These are phyloP conservation scores for Penicillium capsulatum DNA, from an alignment of 2,329 filamentous ascomycete genomes.

Conservation along the genomic window DNA sequence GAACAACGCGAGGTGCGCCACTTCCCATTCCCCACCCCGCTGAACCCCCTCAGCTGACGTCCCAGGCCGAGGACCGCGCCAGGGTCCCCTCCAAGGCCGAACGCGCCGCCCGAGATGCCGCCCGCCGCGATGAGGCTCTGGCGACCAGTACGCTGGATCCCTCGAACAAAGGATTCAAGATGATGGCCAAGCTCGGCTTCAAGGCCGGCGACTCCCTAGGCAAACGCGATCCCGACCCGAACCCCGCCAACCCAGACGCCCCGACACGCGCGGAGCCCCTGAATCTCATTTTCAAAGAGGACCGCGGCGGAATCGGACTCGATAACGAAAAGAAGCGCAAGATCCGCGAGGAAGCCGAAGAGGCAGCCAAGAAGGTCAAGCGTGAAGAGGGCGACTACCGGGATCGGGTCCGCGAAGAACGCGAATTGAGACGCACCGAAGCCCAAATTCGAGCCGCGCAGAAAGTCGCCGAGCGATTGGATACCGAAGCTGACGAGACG, in stretches of 20 bases:
- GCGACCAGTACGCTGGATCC: constrained; percentile 67
- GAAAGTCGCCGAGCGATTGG: constrained; percentile 74
- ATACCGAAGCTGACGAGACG: constrained; percentile 48
- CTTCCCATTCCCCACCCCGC: constrained; percentile 1
- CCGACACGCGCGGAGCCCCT: constrained; percentile 66
- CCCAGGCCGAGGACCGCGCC: constrained; percentile 63
- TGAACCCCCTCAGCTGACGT: constrained; percentile 52
- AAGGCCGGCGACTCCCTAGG: constrained; percentile 71
- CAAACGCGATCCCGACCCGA: constrained; percentile 44
- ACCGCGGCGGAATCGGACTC: constrained; percentile 75
- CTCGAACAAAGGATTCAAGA: constrained; percentile 80
- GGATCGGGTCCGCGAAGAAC: constrained; percentile 65
- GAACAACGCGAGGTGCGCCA: constrained; percentile 50
- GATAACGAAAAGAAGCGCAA: constrained; percentile 80
- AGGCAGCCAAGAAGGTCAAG: constrained; percentile 56
- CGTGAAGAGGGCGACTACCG: constrained; percentile 68
- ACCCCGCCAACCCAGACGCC: not conserved
- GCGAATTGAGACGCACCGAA: constrained; percentile 65
- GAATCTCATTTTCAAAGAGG: constrained; percentile 69
- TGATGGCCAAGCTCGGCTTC: constrained; percentile 98
- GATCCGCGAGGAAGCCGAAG: constrained; percentile 58
- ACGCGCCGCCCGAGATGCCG: constrained; percentile 67
- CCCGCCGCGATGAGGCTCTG: constrained; percentile 70
- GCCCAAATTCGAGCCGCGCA: constrained; percentile 71
- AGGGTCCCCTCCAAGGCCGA: constrained; percentile 73